These are phyloP conservation scores for Purpureocillium takamizusanense DNA, from an alignment of 2,329 filamentous ascomycete genomes.

Conservation along the genomic window DNA sequence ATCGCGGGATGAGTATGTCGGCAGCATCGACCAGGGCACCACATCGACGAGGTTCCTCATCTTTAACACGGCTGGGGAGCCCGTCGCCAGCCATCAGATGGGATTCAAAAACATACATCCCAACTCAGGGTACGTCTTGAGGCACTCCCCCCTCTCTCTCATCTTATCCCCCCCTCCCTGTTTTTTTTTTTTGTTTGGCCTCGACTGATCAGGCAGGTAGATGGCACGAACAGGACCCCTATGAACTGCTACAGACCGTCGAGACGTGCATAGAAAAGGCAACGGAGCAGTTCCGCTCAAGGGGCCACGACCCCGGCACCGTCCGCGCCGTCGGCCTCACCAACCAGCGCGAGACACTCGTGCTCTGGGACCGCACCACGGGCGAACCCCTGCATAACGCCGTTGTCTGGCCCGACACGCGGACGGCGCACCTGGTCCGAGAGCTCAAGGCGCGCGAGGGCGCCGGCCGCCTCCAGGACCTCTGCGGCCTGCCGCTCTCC, in stretches of 20 bases:
- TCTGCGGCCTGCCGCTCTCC: slow-evolving; percentile 75
- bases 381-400: slow-evolving; percentile 77
- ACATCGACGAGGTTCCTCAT: slow-evolving; percentile 86
- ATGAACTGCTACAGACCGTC: slow-evolving; percentile 66
- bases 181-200: no score
- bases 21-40: slow-evolving; percentile 84
- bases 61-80: slow-evolving; percentile 71
- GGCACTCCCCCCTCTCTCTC: slow-evolving; percentile 1
- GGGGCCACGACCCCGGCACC: slow-evolving; percentile 57
- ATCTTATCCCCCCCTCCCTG: not conserved
- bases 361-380: slow-evolving; percentile 75
- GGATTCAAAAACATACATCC: slow-evolving; percentile 82
- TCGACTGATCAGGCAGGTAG: slow-evolving; percentile 19
- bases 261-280: slow-evolving; percentile 73
- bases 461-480: slow-evolving; percentile 58
- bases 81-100: slow-evolving; percentile 75
- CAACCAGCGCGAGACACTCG: slow-evolving; percentile 81
- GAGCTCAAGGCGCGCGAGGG: slow-evolving; percentile 61
- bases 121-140: slow-evolving; percentile 62
- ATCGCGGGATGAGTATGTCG: slow-evolving; percentile 55
- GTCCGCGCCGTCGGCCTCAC: slow-evolving; percentile 79
- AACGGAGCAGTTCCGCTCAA: slow-evolving; percentile 58
- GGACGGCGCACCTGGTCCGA: slow-evolving; percentile 62
- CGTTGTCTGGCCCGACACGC: slow-evolving; percentile 84
- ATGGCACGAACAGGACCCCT: slow-evolving; percentile 85